Base-by-base conservation (phyloP, 768 basidiomycete genomes). In the Kockovaella imperatae region DNA sequence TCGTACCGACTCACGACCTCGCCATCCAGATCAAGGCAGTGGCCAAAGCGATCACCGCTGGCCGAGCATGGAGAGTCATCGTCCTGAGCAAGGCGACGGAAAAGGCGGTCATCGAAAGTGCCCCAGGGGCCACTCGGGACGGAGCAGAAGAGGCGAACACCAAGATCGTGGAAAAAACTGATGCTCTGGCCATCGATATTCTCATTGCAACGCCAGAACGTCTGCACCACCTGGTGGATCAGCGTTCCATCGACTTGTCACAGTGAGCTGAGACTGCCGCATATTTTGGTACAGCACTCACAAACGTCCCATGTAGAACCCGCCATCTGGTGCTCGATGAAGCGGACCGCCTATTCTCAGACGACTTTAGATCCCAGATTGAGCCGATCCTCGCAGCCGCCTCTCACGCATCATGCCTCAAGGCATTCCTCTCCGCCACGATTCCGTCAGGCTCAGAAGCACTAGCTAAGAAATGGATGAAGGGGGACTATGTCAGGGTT, bases 11-110 rank as follows among this genome's bases (percentile, higher is more conserved):
- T 1, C 80, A 88, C 42, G 95, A 99, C 74, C 71, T 99, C n/a
- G 89, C 90, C 0, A 83, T 88, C 60, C 95, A 99, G 63, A 97
- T 97, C 45, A 77, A 87, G 54, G 88, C 90, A 51, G 95, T 97
- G 66, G 86, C 69, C 84, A 42, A 89, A 86, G 67, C 74, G 88
- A 14, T 84, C 81, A 13, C 78, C 82, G 57, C 29, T 14, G 67
- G 63, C 1, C 24, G 62, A 76, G 83, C 83, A 64, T 89, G 87
- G 90, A 77, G 82, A 47, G 77, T 83, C 26, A 74, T 88, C 4
- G 73, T 90, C 28, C 86, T 87, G 67, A 88, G 81, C 68, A 96
- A 93, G 69, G 87, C 90, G 4, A 88, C 88, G 1, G 87, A 89
- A 3, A 82, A 76, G 52, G 85, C 86, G 1, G 72, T 93, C 6